phyloP scores from a whole-genome alignment of 176 grass and related monocot genomes.

The Oryza rufipogon region DNA sequence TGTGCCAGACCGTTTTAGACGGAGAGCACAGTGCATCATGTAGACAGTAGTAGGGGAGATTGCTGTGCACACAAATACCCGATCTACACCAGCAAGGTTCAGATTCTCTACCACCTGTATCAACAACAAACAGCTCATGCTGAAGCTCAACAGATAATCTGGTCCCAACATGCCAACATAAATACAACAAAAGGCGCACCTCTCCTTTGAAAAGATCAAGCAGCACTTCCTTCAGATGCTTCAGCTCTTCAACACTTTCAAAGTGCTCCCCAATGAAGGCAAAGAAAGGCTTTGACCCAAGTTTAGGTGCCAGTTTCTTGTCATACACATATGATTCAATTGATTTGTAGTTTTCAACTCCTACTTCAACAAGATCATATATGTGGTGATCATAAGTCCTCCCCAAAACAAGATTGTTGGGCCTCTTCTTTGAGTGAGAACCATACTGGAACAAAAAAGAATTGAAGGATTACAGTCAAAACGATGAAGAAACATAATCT shows the following conservation, averaged over 20 bases:
- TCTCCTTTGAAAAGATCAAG: conserved; percentile 94
- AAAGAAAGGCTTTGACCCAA: conserved; percentile 95
- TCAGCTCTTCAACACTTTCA: conserved; percentile 79
- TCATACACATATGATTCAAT: conserved; percentile 82
- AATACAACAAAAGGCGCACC: conserved; percentile 50
- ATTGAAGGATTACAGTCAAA: background rate
- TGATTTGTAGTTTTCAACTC: conserved; percentile 81
- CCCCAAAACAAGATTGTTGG: conserved; percentile 83
- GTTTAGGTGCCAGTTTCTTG: conserved; percentile 80
- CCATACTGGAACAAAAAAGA: conserved; percentile 60
- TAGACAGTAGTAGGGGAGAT: conserved; percentile 73
- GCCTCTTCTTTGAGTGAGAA: conserved; percentile 98
- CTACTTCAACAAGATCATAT: conserved; percentile 97
- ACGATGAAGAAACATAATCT: background rate
- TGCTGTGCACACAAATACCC: conserved; percentile 81
- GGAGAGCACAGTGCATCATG: conserved; percentile 82
- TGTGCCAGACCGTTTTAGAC: conserved; percentile 82
- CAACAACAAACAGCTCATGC: conserved; percentile 28
- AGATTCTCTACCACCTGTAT: conserved; percentile 88
- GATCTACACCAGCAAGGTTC: conserved; percentile 79
- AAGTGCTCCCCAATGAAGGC: conserved; percentile 90
- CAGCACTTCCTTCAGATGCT: conserved; percentile 91
- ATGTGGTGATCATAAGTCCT: conserved; percentile 93
- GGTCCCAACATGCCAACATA: background rate
- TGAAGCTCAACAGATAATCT: conserved; percentile 5